These are phyloP conservation scores for Talaromyces rugulosus DNA, from an alignment of 2,329 filamentous ascomycete species.

Conservation along the genomic window DNA sequence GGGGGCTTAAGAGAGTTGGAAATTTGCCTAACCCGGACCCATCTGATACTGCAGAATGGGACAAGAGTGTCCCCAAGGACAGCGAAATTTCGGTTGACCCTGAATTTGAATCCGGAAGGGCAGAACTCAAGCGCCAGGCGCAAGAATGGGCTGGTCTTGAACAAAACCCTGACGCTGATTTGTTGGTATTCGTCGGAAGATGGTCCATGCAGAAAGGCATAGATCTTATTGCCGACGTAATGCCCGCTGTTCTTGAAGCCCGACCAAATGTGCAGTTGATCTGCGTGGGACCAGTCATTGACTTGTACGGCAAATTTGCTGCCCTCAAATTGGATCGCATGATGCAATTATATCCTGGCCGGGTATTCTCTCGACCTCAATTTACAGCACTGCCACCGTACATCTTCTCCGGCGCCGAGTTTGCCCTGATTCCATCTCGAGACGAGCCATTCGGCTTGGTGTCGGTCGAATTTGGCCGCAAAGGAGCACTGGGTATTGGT, in stretches of 20 bases:
- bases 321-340: slow-evolving; percentile 61
- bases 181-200: slow-evolving; percentile 65
- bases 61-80: slow-evolving; percentile 49
- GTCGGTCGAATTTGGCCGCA: slow-evolving; percentile 65
- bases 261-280: slow-evolving; percentile 59
- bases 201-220: slow-evolving; percentile 68
- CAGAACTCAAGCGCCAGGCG: slow-evolving; percentile 55
- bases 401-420: slow-evolving; percentile 65
- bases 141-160: slow-evolving; percentile 65
- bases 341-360: slow-evolving; percentile 62
- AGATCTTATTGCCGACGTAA: slow-evolving; percentile 64
- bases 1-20: slow-evolving; percentile 60
- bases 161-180: slow-evolving; percentile 57
- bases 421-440: slow-evolving; percentile 63
- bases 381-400: slow-evolving; percentile 64
- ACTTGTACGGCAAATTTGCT: slow-evolving; percentile 65
- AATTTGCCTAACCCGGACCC: slow-evolving; percentile 64
- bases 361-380: slow-evolving; percentile 65
- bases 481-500: slow-evolving; percentile 64
- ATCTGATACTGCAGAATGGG: slow-evolving; percentile 60
- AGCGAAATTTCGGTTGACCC: slow-evolving; percentile 50
- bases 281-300: slow-evolving; percentile 61
- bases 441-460: slow-evolving; percentile 68
- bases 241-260: slow-evolving; percentile 59
- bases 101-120: slow-evolving; percentile 51